Percentiles rank a stretch among this genome's conserved stretches.
Evolutionary conservation across 1,284 basidiomycete species (phyloP).

Genomic region (Pascua sp.): DNA sequence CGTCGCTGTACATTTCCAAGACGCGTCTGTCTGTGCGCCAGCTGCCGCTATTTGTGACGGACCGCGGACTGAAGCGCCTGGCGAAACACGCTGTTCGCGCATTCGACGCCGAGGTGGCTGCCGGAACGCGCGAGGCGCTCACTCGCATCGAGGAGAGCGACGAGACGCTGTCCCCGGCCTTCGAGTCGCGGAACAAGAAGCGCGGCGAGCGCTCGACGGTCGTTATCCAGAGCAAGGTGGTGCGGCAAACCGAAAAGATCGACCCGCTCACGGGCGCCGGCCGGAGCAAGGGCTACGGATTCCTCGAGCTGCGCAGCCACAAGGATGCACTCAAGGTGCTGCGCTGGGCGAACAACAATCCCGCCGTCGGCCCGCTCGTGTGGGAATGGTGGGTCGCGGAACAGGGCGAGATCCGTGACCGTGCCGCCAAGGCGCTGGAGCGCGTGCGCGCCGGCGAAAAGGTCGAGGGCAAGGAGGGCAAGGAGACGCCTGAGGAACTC

Average conservation of each 20-base stretch:
- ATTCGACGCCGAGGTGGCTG: conserved; percentile 76
- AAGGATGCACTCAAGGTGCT: conserved; percentile 85
- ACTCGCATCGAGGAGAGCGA: conserved; percentile 68
- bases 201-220: conserved; percentile 57
- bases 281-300: conserved; percentile 89
- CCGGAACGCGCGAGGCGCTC: conserved; percentile 61
- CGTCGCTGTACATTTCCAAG: conserved; percentile 87
- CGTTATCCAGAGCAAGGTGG: conserved; percentile 80
- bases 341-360: conserved; percentile 91
- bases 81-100: conserved; percentile 73
- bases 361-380: conserved; percentile 62
- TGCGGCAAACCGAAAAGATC: conserved; percentile 72
- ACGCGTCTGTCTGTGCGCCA: conserved; percentile 91
- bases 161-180: conserved; percentile 44
- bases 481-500: conserved; percentile 46
- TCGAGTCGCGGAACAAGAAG: conserved; percentile 47
- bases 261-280: conserved; percentile 83
- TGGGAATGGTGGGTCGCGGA: conserved; percentile 80
- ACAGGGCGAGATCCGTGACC: conserved; percentile 64
- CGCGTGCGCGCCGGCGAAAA: conserved; percentile 11
- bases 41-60: conserved; percentile 83
- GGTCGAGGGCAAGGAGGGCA: conserved; percentile 13
- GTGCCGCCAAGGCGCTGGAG: conserved; percentile 53
- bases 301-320: conserved; percentile 84
- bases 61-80: conserved; percentile 82